Base-by-base conservation (phyloP, 73 alveolate genomes). In the Paramecium pentaurelia region DNA sequence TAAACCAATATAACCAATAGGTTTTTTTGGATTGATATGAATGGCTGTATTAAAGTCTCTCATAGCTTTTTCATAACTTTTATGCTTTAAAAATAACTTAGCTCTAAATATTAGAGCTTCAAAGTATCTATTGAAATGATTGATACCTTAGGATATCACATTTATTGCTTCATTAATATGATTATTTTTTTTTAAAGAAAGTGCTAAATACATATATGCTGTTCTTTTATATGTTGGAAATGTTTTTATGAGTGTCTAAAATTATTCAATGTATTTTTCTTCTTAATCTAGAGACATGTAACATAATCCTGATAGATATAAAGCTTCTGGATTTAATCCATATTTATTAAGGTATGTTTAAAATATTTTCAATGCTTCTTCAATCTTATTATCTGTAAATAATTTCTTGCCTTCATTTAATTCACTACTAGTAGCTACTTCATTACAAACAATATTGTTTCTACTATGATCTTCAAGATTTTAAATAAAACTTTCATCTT, bases 91-190 rank as follows among this genome's bases (percentile, higher is more conserved):
- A 40, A 49, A 87, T 20, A 94, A 68, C 37, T 94, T 89, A 11
- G 96, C 98, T 86, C 98, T 75, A 16, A 95, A 96, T 40, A 94
- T 58, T 58, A 71, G 93, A 1, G 96, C 95, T 42, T 95, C 98
- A 32, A 95, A 93, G 45, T 90, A 95, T 58, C 92, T 58, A 4
- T 95, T 92, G 70, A 92, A 93, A 9, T 92, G 34, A 32, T 36
- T 30, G 8, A 92, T 68, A 3, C 92, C 95, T 58, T 58, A 38
- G 5, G 90, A 38, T 88, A 92, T 34, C 73, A 86, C 64, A 59
- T 86, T 45, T 18, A 86, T 86, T 49, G 93, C 93, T 10, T 70
- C 93, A 30, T 86, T 45, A 1, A 86, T 86, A 1, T 32, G 75
- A 58, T 83, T 58, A 18, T 22, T 70, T 18, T 80, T 92, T 28